Base-by-base conservation (phyloP, 2,329 filamentous ascomycete genomes). In the Aspergillus tanneri region DNA sequence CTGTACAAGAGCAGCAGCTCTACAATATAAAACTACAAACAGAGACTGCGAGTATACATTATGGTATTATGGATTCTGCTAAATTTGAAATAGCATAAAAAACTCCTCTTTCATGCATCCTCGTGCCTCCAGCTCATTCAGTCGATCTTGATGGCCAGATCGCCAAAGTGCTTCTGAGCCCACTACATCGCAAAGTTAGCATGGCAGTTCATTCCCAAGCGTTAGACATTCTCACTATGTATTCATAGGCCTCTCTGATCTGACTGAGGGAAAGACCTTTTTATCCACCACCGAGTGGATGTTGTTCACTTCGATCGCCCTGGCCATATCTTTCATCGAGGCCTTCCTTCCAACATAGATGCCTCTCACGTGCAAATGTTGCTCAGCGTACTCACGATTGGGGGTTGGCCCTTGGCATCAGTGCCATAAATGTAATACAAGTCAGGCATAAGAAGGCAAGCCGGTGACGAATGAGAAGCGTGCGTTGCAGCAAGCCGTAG, bases 251-350 rank as follows among this genome's bases (percentile, higher is more conserved):
- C 44, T 77, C 77, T 60, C 74, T 77, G 4, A 73, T 62, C 55
- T 82, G 61, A 18, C 76, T 72, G 5, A 84, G 65, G 27, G 66
- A 69, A 82, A 84, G 10, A 78, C 71, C 66, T 78, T 80, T 58
- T 78, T 68, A 57, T 84, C 81, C 14, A 84, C 72, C 16, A 84
- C 70, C 1, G 81, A 81, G 52, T 81, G 76, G 56, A 84, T 79
- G 51, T 81, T 65, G 49, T 81, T 81, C 12, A 72, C 75, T 64
- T 83, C 81, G 47, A 84, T 79, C 0, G 79, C 78, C 11, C 67
- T 62, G 52, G 78, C 76, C 81, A 84, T 83, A 23, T 82, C 80
- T 58, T 80, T 74, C 65, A 84, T 80, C 61, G 80, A 73, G 28
- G 72, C 67, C 55, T 77, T 73, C 43, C 72, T 77, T 4, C 82